Evolutionary conservation across 2,329 filamentous ascomycete species (phyloP).

Genomic region (Diplodia seriata): DNA sequence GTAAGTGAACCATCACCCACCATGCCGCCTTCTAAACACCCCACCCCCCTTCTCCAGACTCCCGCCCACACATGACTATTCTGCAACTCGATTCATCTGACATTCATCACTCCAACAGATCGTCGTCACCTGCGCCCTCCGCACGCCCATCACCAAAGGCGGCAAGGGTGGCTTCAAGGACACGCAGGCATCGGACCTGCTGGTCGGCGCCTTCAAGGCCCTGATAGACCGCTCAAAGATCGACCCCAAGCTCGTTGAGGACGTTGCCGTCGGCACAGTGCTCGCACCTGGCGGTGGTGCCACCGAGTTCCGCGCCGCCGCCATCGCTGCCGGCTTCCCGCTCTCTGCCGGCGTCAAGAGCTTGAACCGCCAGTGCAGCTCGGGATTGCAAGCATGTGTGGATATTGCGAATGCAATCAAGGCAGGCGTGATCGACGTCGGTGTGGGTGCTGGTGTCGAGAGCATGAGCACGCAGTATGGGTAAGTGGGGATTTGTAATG

Average conservation of each 20-base stretch:
- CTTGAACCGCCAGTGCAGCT: constrained; percentile 93
- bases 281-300: constrained; percentile 92
- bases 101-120: constrained; percentile 54
- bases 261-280: constrained; percentile 90
- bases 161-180: constrained; percentile 97
- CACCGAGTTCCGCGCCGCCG: constrained; percentile 94
- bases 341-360: constrained; percentile 82
- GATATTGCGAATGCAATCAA: constrained; percentile 94
- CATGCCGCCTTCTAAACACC: neutral
- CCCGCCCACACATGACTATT: neutral
- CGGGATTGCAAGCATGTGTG: constrained; percentile 87
- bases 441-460: constrained; percentile 93
- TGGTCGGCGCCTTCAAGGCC: constrained; percentile 81
- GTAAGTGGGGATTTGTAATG: constrained; percentile 10
- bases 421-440: constrained; percentile 91
- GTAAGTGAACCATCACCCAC: constrained; percentile 40
- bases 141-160: constrained; percentile 90
- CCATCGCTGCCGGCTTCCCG: constrained; percentile 89
- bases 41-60: neutral
- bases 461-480: constrained; percentile 92
- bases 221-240: constrained; percentile 80
- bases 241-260: constrained; percentile 86
- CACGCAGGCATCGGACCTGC: constrained; percentile 83
- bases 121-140: constrained; percentile 90
- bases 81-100: neutral